phyloP scores from a whole-genome alignment of 441 rosid genomes.

The Eugenia klotzschiana region DNA sequence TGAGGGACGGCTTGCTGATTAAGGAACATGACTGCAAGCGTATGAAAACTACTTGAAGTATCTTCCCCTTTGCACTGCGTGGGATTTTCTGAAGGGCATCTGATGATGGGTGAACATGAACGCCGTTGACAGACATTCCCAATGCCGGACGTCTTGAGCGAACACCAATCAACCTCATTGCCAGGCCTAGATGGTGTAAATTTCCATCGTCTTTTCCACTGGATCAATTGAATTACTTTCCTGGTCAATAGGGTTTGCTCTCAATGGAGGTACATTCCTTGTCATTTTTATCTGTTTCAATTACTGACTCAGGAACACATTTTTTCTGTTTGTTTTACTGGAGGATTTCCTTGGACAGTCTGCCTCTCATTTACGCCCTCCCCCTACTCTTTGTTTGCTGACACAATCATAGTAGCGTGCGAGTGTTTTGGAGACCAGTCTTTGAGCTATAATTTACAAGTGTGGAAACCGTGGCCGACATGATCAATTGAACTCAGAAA shows the following conservation, averaged over 20 bases:
- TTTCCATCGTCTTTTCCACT: background rate
- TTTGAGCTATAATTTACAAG: background rate
- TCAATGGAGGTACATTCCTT: background rate
- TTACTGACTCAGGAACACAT: background rate
- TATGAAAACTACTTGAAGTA: too few relatives aligned
- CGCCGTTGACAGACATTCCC: background rate
- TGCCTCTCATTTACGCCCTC: background rate
- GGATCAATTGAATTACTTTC: background rate
- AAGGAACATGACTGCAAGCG: too few relatives aligned
- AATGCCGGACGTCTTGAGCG: background rate
- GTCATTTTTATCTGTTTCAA: too few relatives aligned
- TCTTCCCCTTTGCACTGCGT: background rate
- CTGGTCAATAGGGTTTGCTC: background rate
- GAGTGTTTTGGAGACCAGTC: background rate
- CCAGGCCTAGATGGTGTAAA: background rate
- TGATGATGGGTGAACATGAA: background rate
- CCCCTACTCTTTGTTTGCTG: background rate
- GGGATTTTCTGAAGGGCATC: background rate
- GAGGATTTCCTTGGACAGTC: background rate
- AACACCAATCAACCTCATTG: background rate
- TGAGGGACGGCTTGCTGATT: too few relatives aligned
- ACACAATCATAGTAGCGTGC: background rate
- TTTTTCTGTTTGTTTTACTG: background rate
- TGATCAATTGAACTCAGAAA: background rate
- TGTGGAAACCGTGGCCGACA: background rate